Evolutionary conservation across 768 basidiomycete species (phyloP), one percentile per base, ranked within the genome.

Genomic region (Auriscalpium vulgare): DNA sequence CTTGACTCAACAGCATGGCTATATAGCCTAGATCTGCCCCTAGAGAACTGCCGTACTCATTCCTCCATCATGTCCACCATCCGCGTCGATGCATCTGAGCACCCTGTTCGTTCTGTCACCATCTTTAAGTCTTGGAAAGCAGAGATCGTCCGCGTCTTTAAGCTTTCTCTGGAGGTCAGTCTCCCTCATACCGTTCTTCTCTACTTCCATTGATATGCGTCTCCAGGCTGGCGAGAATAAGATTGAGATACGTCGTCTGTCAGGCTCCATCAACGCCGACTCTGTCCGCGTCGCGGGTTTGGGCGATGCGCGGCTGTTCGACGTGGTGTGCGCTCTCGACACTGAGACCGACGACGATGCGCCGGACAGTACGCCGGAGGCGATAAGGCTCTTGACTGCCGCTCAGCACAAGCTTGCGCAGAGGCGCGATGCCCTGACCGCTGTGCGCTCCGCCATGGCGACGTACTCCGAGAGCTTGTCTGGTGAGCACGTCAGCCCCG

Each of bases 81-180:
- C 29, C 13, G 11, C 36, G 3, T n/a, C 55, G 35, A 54, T 36
- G 76, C 76, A n/a, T 63, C 71, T 14, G 74, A 78, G 0, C 67
- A 74, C 52, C 66, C 77, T 1, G 74, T 85, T 60, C 77, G 79
- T 58, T 76, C 79, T 10, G 79, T 81, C 1, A 82, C 80, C 0
- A 71, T 84, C 38, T 81, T 80, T 69, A 80, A 78, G 65, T 79
- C 78, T 8, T 69, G 69, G 53, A 78, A 75, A 55, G 83, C 82
- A 1, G 80, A 85, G 62, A 67, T 85, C 17, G 77, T 79, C 43
- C 75, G 83, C 9, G 69, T 69, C 0, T 82, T 84, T 66, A 58
- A 70, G 0, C 52, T 82, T 4, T 66, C 74, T 10, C 74, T 85
- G 10, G 66, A 78, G 72, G 82, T 82, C 66, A n/a, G 68, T 60